Evolutionary conservation across 2,329 filamentous ascomycete genomes (phyloP), one percentile per base, ranked within the genome.

Genomic region (Sordariomycetes sp.): DNA sequence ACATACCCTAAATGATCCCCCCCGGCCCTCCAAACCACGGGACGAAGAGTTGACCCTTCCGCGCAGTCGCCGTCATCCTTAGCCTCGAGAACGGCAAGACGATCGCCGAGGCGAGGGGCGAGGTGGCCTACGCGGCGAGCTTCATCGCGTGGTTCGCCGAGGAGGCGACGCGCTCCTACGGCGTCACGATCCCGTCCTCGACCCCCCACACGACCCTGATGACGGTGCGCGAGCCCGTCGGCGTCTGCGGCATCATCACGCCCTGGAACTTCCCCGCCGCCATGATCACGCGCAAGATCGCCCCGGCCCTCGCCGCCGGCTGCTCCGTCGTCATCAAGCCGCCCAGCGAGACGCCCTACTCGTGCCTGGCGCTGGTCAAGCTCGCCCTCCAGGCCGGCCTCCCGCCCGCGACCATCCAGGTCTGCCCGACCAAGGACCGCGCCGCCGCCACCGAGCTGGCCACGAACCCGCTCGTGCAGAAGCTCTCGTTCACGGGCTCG

Each of bases 241-340:
- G 90, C 57, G 90, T 95, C 14, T 89, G 87, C 66, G 90, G 87
- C 2, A 75, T 94, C 56, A 90, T 95, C 62, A 91, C 89, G 11
- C 90, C 90, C 58, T 94, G 90, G 90, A 95, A 96, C 73, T 96
- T 95, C 67, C 87, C 87, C 14, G 83, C 86, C 2, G 86, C 86
- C 54, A 90, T 90, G 87, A 83, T 89, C 63, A 87, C 85, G 8
- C 75, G 85, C 60, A 88, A 88, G 70, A 78, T 85, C 56, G 85
- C 81, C 2, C 83, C 89, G 1, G 89, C 88, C 11, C 79, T 97
- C 58, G 94, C 94, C n/a, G 92, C 91, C n/a, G 94, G 93, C 60
- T 97, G 93, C 74, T 96, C 93, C 0, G 89, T 96, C 1, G 92
- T 97, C 1, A 86, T 86, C 66, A 99, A 99, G 72, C 88, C 91